A percentile compares a stretch with the other conserved stretches of the same genome.
These are phyloP conservation scores for Grammothele lineata DNA, from an alignment of 768 basidiomycete species.

Conservation along the genomic window DNA sequence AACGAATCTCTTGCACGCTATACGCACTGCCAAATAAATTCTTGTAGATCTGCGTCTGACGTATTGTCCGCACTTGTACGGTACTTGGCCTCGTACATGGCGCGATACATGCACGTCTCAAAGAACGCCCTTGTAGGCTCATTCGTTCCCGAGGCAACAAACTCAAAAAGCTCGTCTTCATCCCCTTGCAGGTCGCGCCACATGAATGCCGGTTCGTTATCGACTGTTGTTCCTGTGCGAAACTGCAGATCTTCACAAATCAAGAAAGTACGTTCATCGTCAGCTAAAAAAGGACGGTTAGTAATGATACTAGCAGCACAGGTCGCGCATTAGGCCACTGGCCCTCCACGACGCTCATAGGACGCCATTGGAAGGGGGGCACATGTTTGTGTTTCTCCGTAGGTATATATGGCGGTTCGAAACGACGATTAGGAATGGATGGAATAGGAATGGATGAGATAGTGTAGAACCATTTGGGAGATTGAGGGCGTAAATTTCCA, in stretches of 20 bases:
- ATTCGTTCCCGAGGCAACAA: slow-evolving; percentile 73
- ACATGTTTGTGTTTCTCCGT: too few relatives aligned
- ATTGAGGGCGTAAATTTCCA: too few relatives aligned
- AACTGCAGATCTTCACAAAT: slow-evolving; percentile 91
- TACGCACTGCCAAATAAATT: slow-evolving; percentile 82
- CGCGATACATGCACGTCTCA: slow-evolving; percentile 91
- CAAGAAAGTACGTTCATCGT: slow-evolving; percentile 90
- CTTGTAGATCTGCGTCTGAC: slow-evolving; percentile 62
- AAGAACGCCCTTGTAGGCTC: slow-evolving; percentile 81
- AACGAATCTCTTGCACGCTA: too few relatives aligned
- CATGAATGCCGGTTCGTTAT: slow-evolving; percentile 76
- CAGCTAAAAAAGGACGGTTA: slow-evolving; percentile 47
- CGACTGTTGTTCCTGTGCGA: slow-evolving; percentile 57
- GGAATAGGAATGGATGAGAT: too few relatives aligned
- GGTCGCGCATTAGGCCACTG: not conserved
- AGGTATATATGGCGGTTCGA: too few relatives aligned
- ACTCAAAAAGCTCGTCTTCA: slow-evolving; percentile 91
- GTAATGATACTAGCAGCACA: not conserved
- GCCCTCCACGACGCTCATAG: too few relatives aligned
- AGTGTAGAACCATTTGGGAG: too few relatives aligned
- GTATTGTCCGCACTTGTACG: slow-evolving; percentile 65
- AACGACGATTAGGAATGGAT: too few relatives aligned
- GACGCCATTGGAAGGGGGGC: too few relatives aligned
- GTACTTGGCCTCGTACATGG: slow-evolving; percentile 95
- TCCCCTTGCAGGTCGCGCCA: slow-evolving; percentile 94